These are phyloP conservation scores for Termitomyces eurrhizus DNA, from an alignment of 768 basidiomycete species.

Conservation along the genomic window DNA sequence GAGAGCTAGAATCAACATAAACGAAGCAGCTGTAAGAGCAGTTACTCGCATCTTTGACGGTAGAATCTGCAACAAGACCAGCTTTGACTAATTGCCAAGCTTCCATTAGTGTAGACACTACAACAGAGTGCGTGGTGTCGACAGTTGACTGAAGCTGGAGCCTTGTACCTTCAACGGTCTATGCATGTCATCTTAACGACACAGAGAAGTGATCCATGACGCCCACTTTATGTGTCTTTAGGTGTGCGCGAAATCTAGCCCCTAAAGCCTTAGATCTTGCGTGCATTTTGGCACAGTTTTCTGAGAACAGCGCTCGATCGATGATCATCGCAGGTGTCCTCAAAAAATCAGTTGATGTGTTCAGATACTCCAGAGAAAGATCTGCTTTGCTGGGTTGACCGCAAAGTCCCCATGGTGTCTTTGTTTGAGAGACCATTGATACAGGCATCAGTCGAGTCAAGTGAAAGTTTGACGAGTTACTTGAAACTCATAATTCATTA, in stretches of 20 bases:
- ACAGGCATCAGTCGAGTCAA: neutral
- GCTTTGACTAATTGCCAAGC: slow-evolving; percentile 68
- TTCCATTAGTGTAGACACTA: slow-evolving; percentile 83
- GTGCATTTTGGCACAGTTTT: slow-evolving; percentile 76
- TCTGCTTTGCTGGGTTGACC: slow-evolving; percentile 42
- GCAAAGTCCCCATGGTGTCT: slow-evolving; percentile 38
- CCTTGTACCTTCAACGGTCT: slow-evolving; percentile 74
- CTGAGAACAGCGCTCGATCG: slow-evolving; percentile 66
- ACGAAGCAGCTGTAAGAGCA: neutral
- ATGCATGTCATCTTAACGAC: slow-evolving; percentile 5
- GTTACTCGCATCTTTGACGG: slow-evolving; percentile 69
- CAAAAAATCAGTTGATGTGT: slow-evolving; percentile 49
- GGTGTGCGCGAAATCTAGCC: slow-evolving; percentile 73
- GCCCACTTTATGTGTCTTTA: slow-evolving; percentile 78
- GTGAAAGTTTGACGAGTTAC: too few species aligned
- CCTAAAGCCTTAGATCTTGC: slow-evolving; percentile 60
- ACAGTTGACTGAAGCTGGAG: slow-evolving; percentile 59
- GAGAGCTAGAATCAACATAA: neutral
- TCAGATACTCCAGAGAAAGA: slow-evolving; percentile 52
- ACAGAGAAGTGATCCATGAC: neutral
- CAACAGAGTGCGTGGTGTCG: slow-evolving; percentile 55
- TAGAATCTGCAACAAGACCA: slow-evolving; percentile 67
- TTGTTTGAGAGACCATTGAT: slow-evolving; percentile 33
- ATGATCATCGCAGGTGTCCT: slow-evolving; percentile 79
- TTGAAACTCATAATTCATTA: too few species aligned